Base-by-base conservation (phyloP, 306 rosid genomes). In the Lathyrus oleraceus region DNA sequence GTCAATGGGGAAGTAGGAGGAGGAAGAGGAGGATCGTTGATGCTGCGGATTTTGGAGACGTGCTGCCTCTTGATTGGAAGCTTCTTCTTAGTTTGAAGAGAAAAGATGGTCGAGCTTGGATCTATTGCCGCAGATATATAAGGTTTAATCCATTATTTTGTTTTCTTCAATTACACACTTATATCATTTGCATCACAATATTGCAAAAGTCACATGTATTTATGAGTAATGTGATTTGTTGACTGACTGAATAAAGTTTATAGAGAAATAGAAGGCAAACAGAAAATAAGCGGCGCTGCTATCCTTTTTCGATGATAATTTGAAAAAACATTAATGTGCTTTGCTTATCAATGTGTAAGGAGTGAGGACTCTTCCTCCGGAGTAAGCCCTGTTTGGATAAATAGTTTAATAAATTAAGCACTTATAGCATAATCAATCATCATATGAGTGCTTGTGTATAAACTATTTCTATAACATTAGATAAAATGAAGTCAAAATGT, bases 1-100 rank as follows among this genome's bases (percentile, higher is more conserved):
- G 97, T 15, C 85, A 88, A 27, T 91, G 97, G 97, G 97, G 91
- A 0, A 91, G 97, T 59, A 78, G 96, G 75, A 78, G 97, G 81
- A 91, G 78, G 85, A 89, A 80, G 88, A 85, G 97, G 56, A 85
- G 85, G 84, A 85, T 91, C 19, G 97, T 91, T 4, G 96, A 88
- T 2, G 93, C 97, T 0, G 69, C 47, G 0, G 80, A 77, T 64
- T 91, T 91, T 5, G 97, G 93, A 1, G 82, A 88, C 19, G 75
- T 84, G 0, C 76, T 91, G 68, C 97, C 97, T 0, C 28, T 85
- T 1, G 91, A 87, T 16, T 91, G 97, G 97, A 91, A 87, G 85
- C 91, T 91, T 58, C 72, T 91, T n/a, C 81, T 88, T 2, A 91
- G 86, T 20, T 83, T 91, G 81, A 88, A 85, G 76, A 85, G 97